These are phyloP conservation scores for Trichophyton rubrum DNA, from an alignment of 2,329 filamentous ascomycete genomes.

Conservation along the genomic window DNA sequence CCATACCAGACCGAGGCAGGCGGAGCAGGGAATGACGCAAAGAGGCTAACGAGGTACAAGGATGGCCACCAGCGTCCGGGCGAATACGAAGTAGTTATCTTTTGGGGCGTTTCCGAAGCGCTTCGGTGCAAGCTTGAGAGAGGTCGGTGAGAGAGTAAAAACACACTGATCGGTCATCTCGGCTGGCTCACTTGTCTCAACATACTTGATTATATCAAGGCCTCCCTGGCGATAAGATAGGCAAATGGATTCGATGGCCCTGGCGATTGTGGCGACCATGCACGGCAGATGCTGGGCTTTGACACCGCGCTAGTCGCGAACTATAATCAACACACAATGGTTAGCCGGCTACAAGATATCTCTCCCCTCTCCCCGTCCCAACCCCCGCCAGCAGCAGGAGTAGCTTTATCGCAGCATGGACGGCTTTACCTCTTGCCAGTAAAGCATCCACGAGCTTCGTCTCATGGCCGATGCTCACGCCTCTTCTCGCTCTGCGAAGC, in stretches of 20 bases:
- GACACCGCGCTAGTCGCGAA: conserved; percentile 1
- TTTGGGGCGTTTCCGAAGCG: background rate
- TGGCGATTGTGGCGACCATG: background rate
- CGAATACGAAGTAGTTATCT: background rate
- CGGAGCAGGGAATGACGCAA: conserved; percentile 3
- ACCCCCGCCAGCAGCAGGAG: background rate
- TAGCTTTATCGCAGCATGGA: background rate
- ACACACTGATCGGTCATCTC: background rate
- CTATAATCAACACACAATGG: background rate
- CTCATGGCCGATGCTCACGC: background rate
- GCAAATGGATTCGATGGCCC: background rate
- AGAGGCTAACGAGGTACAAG: background rate
- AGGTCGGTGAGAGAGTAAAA: background rate
- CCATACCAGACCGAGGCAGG: background rate
- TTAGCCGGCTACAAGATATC: background rate
- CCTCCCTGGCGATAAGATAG: background rate
- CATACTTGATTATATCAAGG: background rate
- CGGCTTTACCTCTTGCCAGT: too few species aligned
- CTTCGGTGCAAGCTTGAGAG: background rate
- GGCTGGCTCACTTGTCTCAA: background rate
- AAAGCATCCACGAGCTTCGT: background rate
- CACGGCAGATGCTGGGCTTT: conserved; percentile 2
- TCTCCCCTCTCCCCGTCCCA: background rate
- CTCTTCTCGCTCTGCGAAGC: background rate
- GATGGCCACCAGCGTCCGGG: background rate